A percentile compares a stretch with the other conserved stretches of the same genome.
These are phyloP conservation scores for Isoetes taiwanensis DNA, from an alignment of 75 land plant genomes.

Conservation along the genomic window DNA sequence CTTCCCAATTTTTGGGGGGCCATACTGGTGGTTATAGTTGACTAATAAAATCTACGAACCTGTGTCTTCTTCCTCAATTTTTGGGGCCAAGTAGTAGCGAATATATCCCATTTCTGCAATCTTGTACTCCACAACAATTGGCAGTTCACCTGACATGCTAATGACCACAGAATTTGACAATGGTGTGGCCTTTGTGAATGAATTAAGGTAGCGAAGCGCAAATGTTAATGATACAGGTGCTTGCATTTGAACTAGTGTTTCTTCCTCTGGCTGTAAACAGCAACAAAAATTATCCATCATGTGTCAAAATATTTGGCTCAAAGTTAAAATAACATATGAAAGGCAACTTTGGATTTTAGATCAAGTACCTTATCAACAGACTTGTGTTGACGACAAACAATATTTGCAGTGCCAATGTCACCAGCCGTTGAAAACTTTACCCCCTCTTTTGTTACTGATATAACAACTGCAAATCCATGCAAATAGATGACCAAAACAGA, in stretches of 20 bases:
- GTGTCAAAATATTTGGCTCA: not conserved
- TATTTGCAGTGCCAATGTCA: constrained; percentile 90
- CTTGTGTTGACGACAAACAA: constrained; percentile 81
- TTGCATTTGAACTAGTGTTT: constrained; percentile 78
- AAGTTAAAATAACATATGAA: not conserved
- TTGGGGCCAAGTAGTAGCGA: constrained; percentile 88
- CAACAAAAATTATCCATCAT: no score
- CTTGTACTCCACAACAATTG: constrained; percentile 95
- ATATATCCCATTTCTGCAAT: constrained; percentile 96
- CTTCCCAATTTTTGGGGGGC: no score
- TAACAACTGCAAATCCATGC: constrained; percentile 42
- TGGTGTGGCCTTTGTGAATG: constrained; percentile 90
- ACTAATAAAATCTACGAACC: no score
- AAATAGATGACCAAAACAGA: not conserved
- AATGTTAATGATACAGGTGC: constrained; percentile 92
- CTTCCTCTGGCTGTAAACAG: constrained; percentile 70
- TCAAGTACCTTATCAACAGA: constrained; percentile 78
- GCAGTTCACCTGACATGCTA: constrained; percentile 82
- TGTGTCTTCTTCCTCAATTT: constrained; percentile 97
- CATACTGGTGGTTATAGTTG: no score
- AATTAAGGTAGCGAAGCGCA: constrained; percentile 91
- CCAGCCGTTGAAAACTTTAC: constrained; percentile 93
- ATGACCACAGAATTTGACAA: constrained; percentile 68
- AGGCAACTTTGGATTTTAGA: not conserved
- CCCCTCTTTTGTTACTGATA: constrained; percentile 93